These are phyloP conservation scores for Hebeloma cylindrosporum DNA, from an alignment of 768 basidiomycete species.

Conservation along the genomic window DNA sequence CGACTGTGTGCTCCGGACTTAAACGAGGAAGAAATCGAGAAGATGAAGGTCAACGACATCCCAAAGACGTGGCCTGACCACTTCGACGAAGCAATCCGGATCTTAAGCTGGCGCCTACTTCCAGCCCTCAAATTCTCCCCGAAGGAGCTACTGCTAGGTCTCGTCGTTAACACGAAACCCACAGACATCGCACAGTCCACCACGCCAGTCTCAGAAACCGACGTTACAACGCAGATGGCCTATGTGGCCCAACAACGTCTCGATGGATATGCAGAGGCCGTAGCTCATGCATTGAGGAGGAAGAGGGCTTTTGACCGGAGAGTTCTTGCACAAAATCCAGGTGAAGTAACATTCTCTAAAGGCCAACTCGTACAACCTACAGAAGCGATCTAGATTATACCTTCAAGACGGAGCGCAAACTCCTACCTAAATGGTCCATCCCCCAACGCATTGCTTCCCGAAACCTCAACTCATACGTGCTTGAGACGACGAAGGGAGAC, in stretches of 20 bases:
- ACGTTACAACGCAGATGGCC: slow-evolving; percentile 22
- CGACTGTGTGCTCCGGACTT: slow-evolving; percentile 34
- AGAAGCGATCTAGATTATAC: slow-evolving; percentile 27
- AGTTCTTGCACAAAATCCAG: slow-evolving; percentile 2
- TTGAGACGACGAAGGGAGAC: too few relatives aligned
- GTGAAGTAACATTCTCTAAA: slow-evolving; percentile 3
- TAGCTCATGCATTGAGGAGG: slow-evolving; percentile 20
- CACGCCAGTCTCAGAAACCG: neutral
- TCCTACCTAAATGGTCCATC: slow-evolving; percentile 31
- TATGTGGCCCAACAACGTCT: slow-evolving; percentile 30
- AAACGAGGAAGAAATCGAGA: slow-evolving; percentile 24
- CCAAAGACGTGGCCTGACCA: slow-evolving; percentile 32
- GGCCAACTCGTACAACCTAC: slow-evolving; percentile 20
- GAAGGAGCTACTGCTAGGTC: slow-evolving; percentile 32
- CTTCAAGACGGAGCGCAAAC: slow-evolving; percentile 26
- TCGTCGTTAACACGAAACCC: slow-evolving; percentile 29
- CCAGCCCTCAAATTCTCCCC: slow-evolving; percentile 27
- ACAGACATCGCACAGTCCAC: slow-evolving; percentile 1
- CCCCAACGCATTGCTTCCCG: too few relatives aligned
- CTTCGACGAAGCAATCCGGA: slow-evolving; percentile 26
- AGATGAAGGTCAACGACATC: slow-evolving; percentile 18
- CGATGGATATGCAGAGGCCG: slow-evolving; percentile 26
- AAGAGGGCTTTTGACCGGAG: neutral
- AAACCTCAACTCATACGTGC: too few relatives aligned
- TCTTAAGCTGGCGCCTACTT: slow-evolving; percentile 23